Evolutionary conservation across 805 yeast species (phyloP).

Genomic region (Saccharomycopsis fibuligera): DNA sequence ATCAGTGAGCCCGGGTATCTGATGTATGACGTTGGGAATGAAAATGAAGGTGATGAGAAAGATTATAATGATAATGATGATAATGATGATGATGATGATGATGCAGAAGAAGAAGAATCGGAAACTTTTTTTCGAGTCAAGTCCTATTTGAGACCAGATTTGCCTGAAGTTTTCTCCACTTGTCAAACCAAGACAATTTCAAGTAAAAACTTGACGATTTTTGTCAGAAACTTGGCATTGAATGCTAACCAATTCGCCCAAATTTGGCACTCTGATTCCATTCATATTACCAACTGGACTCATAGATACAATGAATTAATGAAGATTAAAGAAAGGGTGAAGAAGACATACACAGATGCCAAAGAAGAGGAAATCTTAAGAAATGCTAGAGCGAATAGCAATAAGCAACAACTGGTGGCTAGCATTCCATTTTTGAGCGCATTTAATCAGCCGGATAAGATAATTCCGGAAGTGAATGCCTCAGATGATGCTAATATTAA

Average conservation of each 20-base stretch:
- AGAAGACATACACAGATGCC: conserved; percentile 3
- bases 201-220: conserved; percentile 50
- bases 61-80: not conserved
- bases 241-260: conserved; percentile 67
- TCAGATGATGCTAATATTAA: not conserved
- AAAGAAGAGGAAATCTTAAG: not conserved
- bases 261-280: conserved; percentile 52
- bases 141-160: conserved; percentile 56
- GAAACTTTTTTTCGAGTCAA: conserved; percentile 51
- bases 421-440: conserved; percentile 3
- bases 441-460: not conserved
- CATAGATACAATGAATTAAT: conserved; percentile 34
- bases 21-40: not conserved
- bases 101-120: conserved; percentile 11
- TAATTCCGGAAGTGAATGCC: not conserved
- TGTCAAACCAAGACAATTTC: conserved; percentile 68
- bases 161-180: conserved; percentile 72
- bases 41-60: not conserved
- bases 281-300: conserved; percentile 52
- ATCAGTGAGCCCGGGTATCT: not conserved
- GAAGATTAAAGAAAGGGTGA: conserved; percentile 12
- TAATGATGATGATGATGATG: conserved; percentile 11
- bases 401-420: not conserved
- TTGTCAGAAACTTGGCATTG: conserved; percentile 60
- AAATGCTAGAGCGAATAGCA: not conserved